Conservation (phyloP, 257 asterid species). For the Fraxinus excelsior region DNA sequence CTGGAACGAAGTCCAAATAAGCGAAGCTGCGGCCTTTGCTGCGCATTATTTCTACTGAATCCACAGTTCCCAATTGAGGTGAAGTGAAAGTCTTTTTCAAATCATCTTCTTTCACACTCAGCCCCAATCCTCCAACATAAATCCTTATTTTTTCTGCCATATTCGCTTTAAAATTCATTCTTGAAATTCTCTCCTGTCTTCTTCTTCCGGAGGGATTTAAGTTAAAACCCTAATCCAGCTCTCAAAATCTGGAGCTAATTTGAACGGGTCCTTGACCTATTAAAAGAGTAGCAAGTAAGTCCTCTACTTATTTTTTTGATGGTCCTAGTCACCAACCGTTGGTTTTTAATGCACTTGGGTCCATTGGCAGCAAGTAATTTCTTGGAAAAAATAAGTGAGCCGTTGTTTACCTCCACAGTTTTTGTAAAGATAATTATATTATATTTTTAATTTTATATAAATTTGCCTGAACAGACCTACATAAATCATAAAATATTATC, state of each 20-base stretch:
- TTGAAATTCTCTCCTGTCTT: background rate
- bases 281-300: background rate
- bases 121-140: slow-evolving; percentile 79
- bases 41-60: slow-evolving; percentile 74
- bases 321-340: too few relatives aligned
- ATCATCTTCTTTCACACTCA: slow-evolving; percentile 60
- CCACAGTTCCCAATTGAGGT: slow-evolving; percentile 71
- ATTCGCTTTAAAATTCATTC: background rate
- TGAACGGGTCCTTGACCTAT: background rate
- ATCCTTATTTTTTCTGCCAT: slow-evolving; percentile 57
- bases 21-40: slow-evolving; percentile 86
- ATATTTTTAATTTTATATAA: too few relatives aligned
- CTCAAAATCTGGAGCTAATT: background rate
- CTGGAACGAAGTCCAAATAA: slow-evolving; percentile 73
- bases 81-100: slow-evolving; percentile 72
- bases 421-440: too few relatives aligned
- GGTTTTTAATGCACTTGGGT: too few relatives aligned
- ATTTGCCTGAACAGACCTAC: too few relatives aligned
- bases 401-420: too few relatives aligned
- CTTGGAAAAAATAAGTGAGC: too few relatives aligned
- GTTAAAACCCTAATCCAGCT: background rate
- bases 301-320: background rate
- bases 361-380: too few relatives aligned
- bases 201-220: background rate
- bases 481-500: too few relatives aligned